Evolutionary conservation across 2,329 filamentous ascomycete species (phyloP).

Genomic region (Anthostomella pinea): DNA sequence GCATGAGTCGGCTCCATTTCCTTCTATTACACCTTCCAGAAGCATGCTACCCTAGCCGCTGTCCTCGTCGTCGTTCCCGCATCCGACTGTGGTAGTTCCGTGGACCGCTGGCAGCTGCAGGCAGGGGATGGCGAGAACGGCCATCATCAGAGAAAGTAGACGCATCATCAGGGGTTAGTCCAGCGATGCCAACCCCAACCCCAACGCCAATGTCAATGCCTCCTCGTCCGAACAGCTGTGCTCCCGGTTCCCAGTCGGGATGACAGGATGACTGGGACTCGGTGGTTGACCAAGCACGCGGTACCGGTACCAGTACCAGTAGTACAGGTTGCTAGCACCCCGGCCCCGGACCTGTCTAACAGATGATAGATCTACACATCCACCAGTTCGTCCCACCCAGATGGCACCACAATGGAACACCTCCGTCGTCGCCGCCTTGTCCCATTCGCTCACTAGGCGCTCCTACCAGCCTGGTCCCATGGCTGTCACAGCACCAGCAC

Average conservation of each 20-base stretch:
- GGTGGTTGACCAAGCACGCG: too few relatives aligned
- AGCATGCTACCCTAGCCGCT: conserved; percentile 13
- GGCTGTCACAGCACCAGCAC: conserved; percentile 3
- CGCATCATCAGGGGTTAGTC: too few relatives aligned
- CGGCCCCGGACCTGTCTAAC: neutral
- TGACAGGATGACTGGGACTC: too few relatives aligned
- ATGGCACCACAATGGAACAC: conserved; percentile 1
- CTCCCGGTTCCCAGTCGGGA: too few relatives aligned
- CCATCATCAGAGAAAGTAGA: too few relatives aligned
- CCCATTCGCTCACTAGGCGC: neutral
- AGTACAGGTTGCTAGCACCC: too few relatives aligned
- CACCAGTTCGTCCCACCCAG: neutral
- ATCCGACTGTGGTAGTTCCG: conserved; percentile 22
- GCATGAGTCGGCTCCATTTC: conserved; percentile 1
- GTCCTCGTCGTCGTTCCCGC: conserved; percentile 12
- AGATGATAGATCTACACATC: too few relatives aligned
- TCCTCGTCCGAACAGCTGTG: neutral
- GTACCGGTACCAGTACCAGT: too few relatives aligned
- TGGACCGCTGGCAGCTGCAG: conserved; percentile 14
- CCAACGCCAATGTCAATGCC: neutral
- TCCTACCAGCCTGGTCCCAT: neutral
- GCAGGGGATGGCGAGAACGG: conserved; percentile 9
- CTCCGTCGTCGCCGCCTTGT: neutral
- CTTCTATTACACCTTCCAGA: conserved; percentile 20
- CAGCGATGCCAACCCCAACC: too few relatives aligned